phyloP scores from a whole-genome alignment of 2,329 filamentous ascomycete genomes.

The Calonectria pauciramosa region DNA sequence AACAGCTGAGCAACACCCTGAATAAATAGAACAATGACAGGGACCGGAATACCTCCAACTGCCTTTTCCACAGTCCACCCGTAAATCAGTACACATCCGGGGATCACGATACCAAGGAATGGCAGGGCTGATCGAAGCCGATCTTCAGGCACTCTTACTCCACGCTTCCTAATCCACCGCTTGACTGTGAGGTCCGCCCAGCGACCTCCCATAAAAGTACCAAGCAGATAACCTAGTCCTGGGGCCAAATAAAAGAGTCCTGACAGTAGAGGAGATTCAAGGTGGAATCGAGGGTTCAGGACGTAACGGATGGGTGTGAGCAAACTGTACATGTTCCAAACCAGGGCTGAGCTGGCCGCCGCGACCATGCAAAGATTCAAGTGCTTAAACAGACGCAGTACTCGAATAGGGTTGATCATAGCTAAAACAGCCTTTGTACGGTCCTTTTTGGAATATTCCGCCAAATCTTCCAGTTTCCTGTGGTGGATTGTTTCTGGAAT shows the following conservation, averaged over 20 bases:
- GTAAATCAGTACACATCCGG: slow-evolving; percentile 75
- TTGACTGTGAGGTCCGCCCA: slow-evolving; percentile 78
- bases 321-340: slow-evolving; percentile 80
- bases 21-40: slow-evolving; percentile 80
- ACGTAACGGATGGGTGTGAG: slow-evolving; percentile 79
- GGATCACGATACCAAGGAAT: slow-evolving; percentile 70
- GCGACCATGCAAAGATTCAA: slow-evolving; percentile 75
- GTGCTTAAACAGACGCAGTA: slow-evolving; percentile 75
- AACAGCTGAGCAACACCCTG: slow-evolving; percentile 83
- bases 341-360: slow-evolving; percentile 72
- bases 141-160: slow-evolving; percentile 76
- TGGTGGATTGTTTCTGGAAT: slow-evolving; percentile 81
- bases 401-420: slow-evolving; percentile 77
- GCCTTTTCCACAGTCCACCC: slow-evolving; percentile 65
- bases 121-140: slow-evolving; percentile 71
- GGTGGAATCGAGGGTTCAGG: slow-evolving; percentile 80
- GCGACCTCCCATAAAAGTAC: slow-evolving; percentile 78
- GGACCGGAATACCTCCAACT: slow-evolving; percentile 69
- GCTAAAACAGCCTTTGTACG: slow-evolving; percentile 69
- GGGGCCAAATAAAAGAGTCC: slow-evolving; percentile 83
- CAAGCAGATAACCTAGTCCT: slow-evolving; percentile 76
- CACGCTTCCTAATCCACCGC: slow-evolving; percentile 72
- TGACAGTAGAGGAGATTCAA: slow-evolving; percentile 75
- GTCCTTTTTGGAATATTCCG: slow-evolving; percentile 62
- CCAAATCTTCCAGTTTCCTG: slow-evolving; percentile 73